phyloP scores from a whole-genome alignment of 2,329 filamentous ascomycete genomes.

The Ceratocystis albifundus region DNA sequence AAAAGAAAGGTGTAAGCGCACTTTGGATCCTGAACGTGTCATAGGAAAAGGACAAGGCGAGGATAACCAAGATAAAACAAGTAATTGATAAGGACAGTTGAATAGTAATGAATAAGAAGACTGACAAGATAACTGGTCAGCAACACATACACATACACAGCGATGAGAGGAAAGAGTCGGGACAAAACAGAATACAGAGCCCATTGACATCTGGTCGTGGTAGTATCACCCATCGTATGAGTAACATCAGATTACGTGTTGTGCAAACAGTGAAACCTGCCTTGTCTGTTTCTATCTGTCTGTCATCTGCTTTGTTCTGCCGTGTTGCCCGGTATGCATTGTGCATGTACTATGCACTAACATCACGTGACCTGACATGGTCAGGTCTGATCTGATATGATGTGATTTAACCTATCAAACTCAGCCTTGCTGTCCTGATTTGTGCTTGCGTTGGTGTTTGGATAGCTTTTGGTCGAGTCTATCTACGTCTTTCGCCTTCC shows the following conservation, averaged over 20 bases:
- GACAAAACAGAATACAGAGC: background rate
- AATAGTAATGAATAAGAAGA: background rate
- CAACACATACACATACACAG: background rate
- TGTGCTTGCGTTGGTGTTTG: background rate
- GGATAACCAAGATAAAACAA: background rate
- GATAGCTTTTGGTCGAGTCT: no score
- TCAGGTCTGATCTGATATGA: constrained; percentile 3
- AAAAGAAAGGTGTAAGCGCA: constrained; percentile 23
- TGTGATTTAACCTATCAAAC: no score
- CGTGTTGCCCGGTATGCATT: background rate
- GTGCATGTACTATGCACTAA: background rate
- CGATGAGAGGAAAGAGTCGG: background rate
- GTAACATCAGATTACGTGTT: constrained; percentile 11
- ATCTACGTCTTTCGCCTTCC: background rate
- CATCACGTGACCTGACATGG: background rate
- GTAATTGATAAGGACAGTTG: background rate
- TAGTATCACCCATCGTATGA: constrained; percentile 16
- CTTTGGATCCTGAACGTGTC: constrained; percentile 12
- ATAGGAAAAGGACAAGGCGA: background rate
- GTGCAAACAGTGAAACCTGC: background rate
- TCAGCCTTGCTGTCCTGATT: background rate
- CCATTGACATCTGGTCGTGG: no score
- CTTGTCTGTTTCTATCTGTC: background rate
- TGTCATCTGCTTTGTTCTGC: background rate
- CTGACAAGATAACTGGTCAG: background rate